A percentile compares a stretch with the other conserved stretches of the same genome.
Evolutionary conservation across 176 grass and related monocot genomes (phyloP).

Genomic region (Paspalum vaginatum): DNA sequence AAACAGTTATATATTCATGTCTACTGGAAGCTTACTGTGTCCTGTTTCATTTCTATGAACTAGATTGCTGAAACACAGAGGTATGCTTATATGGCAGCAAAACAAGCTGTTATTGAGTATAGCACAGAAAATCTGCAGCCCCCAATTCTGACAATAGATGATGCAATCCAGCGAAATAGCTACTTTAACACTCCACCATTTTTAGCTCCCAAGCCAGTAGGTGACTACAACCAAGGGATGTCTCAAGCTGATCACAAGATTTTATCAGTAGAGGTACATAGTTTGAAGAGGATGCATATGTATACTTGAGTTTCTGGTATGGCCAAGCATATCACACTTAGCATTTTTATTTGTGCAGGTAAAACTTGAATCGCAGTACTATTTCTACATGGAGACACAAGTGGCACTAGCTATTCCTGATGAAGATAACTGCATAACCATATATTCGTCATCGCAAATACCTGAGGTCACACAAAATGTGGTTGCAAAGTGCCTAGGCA

Average conservation of each 20-base stretch:
- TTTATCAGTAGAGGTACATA: constrained; percentile 64
- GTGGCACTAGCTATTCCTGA: constrained; percentile 66
- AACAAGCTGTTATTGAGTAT: constrained; percentile 65
- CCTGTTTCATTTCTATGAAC: constrained; percentile 17
- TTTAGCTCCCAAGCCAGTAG: constrained; percentile 54
- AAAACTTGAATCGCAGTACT: constrained; percentile 79
- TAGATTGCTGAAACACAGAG: constrained; percentile 82
- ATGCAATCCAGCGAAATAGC: constrained; percentile 63
- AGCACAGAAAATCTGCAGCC: constrained; percentile 64
- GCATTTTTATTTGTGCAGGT: constrained; percentile 46
- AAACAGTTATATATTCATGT: background rate
- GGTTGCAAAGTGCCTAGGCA: constrained; percentile 62
- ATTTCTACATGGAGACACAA: constrained; percentile 89
- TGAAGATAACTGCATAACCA: constrained; percentile 77
- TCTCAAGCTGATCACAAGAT: constrained; percentile 88
- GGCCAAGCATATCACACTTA: background rate
- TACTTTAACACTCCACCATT: constrained; percentile 57
- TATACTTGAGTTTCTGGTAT: background rate
- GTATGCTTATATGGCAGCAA: constrained; percentile 74
- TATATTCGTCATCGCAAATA: constrained; percentile 59
- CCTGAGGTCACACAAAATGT: constrained; percentile 49
- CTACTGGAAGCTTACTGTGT: background rate
- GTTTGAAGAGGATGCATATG: too few relatives aligned
- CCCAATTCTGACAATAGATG: constrained; percentile 81
- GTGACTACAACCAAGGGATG: constrained; percentile 77